These are phyloP conservation scores for Thelephora ganbajun DNA, from an alignment of 768 basidiomycete species.

Conservation along the genomic window DNA sequence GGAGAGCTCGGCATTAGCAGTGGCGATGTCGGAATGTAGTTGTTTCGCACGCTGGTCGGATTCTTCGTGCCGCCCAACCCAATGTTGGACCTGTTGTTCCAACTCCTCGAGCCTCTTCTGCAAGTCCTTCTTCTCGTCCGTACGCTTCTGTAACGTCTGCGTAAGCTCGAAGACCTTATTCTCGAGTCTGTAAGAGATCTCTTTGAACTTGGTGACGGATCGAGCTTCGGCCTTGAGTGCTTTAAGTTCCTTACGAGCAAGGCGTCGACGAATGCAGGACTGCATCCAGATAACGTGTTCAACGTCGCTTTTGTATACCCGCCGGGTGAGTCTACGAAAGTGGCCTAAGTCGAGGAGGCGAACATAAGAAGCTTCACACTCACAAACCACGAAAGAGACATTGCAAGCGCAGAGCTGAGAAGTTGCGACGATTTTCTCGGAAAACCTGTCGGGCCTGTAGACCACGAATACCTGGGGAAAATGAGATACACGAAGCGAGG, in stretches of 20 bases:
- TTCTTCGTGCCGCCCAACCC: constrained; percentile 83
- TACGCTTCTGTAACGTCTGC: constrained; percentile 81
- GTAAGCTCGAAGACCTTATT: constrained; percentile 99
- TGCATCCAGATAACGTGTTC: constrained; percentile 73
- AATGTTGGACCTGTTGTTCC: constrained; percentile 76
- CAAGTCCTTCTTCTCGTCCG: constrained; percentile 81
- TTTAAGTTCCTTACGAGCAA: constrained; percentile 79
- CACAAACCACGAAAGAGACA: constrained; percentile 82
- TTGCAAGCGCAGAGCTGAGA: constrained; percentile 66
- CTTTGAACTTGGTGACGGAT: constrained; percentile 96
- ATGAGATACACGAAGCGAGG: constrained; percentile 2
- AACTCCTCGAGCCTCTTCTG: constrained; percentile 61
- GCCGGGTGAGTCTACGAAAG: constrained; percentile 35
- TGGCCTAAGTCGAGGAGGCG: neutral
- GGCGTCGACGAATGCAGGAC: constrained; percentile 79
- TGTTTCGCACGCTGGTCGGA: constrained; percentile 60
- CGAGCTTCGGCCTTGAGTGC: constrained; percentile 81
- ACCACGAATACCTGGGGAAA: constrained; percentile 53
- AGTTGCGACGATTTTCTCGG: constrained; percentile 35
- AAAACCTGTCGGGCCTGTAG: constrained; percentile 50
- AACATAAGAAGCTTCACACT: constrained; percentile 18
- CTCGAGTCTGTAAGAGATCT: constrained; percentile 93
- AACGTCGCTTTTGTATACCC: constrained; percentile 43
- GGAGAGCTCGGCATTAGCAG: constrained; percentile 55
- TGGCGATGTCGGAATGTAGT: constrained; percentile 53